Evolutionary conservation across 169 alveolate species (phyloP).

Genomic region (Neospora caninum): DNA sequence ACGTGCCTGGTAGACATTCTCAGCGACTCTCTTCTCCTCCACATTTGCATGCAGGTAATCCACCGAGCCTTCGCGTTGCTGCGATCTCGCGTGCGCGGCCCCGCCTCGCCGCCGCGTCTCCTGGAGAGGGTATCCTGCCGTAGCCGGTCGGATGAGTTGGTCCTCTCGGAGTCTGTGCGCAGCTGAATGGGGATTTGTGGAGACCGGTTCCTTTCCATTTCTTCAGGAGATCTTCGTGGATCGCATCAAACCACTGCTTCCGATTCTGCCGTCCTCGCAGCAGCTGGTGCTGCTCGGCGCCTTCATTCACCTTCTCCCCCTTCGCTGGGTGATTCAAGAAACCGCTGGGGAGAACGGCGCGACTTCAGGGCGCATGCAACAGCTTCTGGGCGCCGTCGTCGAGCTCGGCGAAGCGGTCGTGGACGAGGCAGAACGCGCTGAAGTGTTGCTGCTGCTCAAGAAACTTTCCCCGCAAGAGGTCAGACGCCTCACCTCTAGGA

Average conservation of each 20-base stretch:
- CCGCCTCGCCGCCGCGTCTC: too few relatives aligned
- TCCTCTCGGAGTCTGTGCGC: too few relatives aligned
- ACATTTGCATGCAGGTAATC: slow-evolving; percentile 44
- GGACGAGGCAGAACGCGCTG: slow-evolving; percentile 10
- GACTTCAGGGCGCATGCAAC: slow-evolving; percentile 1
- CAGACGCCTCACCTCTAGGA: neutral
- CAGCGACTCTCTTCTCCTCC: slow-evolving; percentile 33
- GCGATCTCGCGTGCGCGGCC: too few relatives aligned
- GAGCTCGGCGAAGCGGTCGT: slow-evolving; percentile 36
- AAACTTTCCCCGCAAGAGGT: slow-evolving; percentile 25
- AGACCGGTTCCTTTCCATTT: too few relatives aligned
- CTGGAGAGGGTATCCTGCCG: too few relatives aligned
- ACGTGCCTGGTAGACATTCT: slow-evolving; percentile 5
- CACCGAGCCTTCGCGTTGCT: too few relatives aligned
- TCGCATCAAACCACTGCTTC: slow-evolving; percentile 9
- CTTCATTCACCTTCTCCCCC: slow-evolving; percentile 28
- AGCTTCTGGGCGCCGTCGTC: slow-evolving; percentile 16
- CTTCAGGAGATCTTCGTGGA: slow-evolving; percentile 26
- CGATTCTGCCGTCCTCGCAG: neutral
- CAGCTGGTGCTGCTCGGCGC: slow-evolving; percentile 12
- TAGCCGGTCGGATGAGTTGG: too few relatives aligned
- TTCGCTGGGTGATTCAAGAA: slow-evolving; percentile 23
- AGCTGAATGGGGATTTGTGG: too few relatives aligned
- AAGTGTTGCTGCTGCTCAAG: neutral
- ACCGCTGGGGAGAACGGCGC: neutral